phyloP scores from a whole-genome alignment of 495 filamentous ascomycete genomes.

The Neurospora tetrasperma region DNA sequence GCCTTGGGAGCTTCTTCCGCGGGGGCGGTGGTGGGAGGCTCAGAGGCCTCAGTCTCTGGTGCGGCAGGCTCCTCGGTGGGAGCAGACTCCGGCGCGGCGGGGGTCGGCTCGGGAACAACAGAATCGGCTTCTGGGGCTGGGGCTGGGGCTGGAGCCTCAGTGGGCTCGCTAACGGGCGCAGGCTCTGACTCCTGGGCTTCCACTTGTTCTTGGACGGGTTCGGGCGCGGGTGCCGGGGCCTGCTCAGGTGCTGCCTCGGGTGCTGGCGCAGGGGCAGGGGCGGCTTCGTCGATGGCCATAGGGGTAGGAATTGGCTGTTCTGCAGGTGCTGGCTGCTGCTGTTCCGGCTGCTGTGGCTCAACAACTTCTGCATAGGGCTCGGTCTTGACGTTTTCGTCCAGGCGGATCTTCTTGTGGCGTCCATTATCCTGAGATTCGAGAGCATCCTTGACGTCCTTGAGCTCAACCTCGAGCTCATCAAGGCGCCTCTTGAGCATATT shows the following conservation, averaged over 20 bases:
- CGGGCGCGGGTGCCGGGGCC: not conserved
- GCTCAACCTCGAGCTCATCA: constrained; percentile 61
- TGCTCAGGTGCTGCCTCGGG: not conserved
- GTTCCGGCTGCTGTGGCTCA: not conserved
- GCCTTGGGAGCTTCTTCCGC: not conserved
- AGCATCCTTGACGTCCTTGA: constrained; percentile 32
- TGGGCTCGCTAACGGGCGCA: not conserved
- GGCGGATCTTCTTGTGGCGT: constrained; percentile 27
- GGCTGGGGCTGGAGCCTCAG: not conserved
- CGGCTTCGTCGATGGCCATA: not conserved
- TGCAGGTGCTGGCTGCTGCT: not conserved
- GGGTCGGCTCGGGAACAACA: not conserved
- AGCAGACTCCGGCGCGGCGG: not conserved
- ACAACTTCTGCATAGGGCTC: constrained; percentile 9
- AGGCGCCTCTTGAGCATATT: constrained; percentile 73
- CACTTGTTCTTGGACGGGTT: not conserved
- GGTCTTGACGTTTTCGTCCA: constrained; percentile 20
- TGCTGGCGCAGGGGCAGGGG: not conserved
- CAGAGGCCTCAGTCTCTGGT: not conserved
- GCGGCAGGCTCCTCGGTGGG: not conserved
- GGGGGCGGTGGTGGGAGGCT: not conserved
- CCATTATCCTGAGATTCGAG: constrained; percentile 24
- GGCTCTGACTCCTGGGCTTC: not conserved
- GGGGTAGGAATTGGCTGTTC: not conserved
- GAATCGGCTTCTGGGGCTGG: not conserved